A percentile compares a stretch with the other conserved stretches of the same genome.
Evolutionary conservation across 257 asterid genomes (phyloP).

Genomic region (Solanum dulcamara): DNA sequence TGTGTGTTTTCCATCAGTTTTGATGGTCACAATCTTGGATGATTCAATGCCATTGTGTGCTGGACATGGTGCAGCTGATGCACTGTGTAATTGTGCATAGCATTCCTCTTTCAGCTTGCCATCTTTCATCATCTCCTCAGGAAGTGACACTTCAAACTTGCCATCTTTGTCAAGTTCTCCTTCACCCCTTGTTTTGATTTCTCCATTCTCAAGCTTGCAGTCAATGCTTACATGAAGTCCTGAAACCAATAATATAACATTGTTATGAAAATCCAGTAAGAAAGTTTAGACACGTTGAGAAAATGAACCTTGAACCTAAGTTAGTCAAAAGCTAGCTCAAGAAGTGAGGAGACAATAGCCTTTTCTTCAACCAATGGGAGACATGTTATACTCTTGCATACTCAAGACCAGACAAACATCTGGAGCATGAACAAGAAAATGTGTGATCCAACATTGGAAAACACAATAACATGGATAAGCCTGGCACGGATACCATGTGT

Average conservation of each 20-base stretch:
- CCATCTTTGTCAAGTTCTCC: conserved; percentile 57
- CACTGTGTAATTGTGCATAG: conserved; percentile 76
- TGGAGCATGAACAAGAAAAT: background rate
- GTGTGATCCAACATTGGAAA: background rate
- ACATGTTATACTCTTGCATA: background rate
- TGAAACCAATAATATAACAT: conserved; percentile 3
- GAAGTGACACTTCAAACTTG: conserved; percentile 46
- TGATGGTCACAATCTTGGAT: conserved; percentile 36
- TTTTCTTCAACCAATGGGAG: background rate
- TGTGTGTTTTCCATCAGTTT: conserved; percentile 21
- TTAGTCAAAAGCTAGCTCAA: background rate
- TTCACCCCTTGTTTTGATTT: conserved; percentile 34
- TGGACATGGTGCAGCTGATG: conserved; percentile 60
- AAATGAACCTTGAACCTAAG: background rate
- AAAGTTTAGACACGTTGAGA: background rate
- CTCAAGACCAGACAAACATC: background rate
- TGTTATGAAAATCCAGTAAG: background rate
- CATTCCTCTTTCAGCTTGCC: conserved; percentile 60
- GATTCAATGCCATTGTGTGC: conserved; percentile 49
- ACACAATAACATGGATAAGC: background rate
- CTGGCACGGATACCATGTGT: background rate
- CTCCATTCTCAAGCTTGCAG: conserved; percentile 55
- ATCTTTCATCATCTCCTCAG: conserved; percentile 26
- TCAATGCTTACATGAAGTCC: conserved; percentile 76
- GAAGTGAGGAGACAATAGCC: background rate